These are phyloP conservation scores for carrot (Daucus carota) DNA, from an alignment of 129 eudicot genomes.

Conservation along the genomic window DH1_v3.0 NC_030382.2:48995501-48996000, in stretches of 20 bases:
- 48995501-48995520: constrained; percentile 4
- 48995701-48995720: constrained; percentile 3
- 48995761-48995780: background rate
- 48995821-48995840: no score
- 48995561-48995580: background rate
- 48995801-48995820: no score
- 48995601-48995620: background rate
- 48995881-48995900: no score
- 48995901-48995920: no score
- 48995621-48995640: background rate
- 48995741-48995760: background rate
- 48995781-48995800: background rate
- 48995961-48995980: no score
- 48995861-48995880: no score
- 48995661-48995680: background rate
- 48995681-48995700: background rate
- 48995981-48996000: no score
- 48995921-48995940: no score
- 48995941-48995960: no score
- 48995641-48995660: background rate
- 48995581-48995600: no score
- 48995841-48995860: no score
- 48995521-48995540: background rate
- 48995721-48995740: constrained; percentile 6
- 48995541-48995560: background rate